These are phyloP conservation scores for Clarireedia paspali DNA, from an alignment of 2,329 filamentous ascomycete genomes.

Conservation along the genomic window DNA sequence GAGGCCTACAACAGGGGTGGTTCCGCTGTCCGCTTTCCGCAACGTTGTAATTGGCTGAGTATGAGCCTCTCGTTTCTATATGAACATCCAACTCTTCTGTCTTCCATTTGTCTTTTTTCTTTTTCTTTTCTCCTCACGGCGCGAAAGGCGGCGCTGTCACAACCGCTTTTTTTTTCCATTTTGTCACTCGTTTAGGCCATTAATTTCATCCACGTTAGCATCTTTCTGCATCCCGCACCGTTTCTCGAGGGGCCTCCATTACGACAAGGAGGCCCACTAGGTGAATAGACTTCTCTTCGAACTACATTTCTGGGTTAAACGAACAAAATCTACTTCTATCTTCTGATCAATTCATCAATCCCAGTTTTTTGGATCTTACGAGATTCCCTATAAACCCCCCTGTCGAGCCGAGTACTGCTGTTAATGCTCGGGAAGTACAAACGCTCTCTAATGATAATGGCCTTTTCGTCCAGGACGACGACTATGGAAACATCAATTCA, in stretches of 20 bases:
- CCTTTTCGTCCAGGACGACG: neutral
- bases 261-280: slow-evolving; percentile 1
- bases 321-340: neutral
- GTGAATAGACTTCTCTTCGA: slow-evolving; percentile 1
- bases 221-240: neutral
- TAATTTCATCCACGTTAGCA: neutral
- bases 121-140: slow-evolving; percentile 1
- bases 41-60: neutral
- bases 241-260: neutral
- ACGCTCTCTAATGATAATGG: neutral
- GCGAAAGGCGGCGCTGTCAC: neutral
- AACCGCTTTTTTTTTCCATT: neutral
- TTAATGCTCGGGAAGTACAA: neutral
- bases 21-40: neutral
- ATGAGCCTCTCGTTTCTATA: neutral
- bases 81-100: neutral
- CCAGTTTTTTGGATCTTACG: slow-evolving; percentile 4
- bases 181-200: neutral
- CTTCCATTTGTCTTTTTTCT: neutral
- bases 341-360: slow-evolving; percentile 1
- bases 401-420: neutral
- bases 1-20: neutral
- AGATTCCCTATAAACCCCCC: neutral
- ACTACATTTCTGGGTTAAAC: slow-evolving; percentile 1
- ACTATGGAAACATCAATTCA: neutral